These are phyloP conservation scores for Fusarium paranaense DNA, from an alignment of 2,329 filamentous ascomycete genomes.

Conservation along the genomic window DNA sequence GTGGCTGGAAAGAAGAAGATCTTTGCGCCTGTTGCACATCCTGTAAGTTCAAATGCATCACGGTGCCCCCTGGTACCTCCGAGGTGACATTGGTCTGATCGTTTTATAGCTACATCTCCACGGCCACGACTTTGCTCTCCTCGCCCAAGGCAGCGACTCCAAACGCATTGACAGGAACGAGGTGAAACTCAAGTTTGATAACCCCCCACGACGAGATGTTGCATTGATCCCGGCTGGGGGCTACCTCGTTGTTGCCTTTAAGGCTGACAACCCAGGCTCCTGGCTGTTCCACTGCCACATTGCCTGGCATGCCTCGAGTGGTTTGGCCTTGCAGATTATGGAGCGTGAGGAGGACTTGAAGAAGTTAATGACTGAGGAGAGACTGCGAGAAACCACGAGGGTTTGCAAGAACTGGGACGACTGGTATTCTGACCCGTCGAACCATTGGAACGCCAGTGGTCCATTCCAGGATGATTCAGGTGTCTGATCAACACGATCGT, in stretches of 20 bases:
- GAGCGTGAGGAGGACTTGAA: constrained; percentile 18
- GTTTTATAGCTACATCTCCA: constrained; percentile 12
- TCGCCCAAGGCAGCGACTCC: constrained; percentile 13
- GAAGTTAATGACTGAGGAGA: constrained; percentile 7
- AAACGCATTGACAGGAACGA: neutral
- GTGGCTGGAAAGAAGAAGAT: neutral
- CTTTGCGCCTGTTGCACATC: constrained; percentile 14
- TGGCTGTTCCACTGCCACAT: constrained; percentile 27
- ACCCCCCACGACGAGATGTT: constrained; percentile 23
- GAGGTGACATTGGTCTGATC: neutral
- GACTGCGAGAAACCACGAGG: constrained; percentile 17
- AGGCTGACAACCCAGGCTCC: constrained; percentile 15
- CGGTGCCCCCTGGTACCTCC: neutral
- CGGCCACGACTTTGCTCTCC: constrained; percentile 24
- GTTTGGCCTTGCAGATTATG: constrained; percentile 19
- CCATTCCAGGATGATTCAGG: constrained; percentile 1
- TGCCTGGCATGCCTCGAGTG: constrained; percentile 24
- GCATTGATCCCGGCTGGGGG: constrained; percentile 18
- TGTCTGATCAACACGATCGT: neutral
- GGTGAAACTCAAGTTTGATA: constrained; percentile 13
- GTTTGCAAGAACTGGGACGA: constrained; percentile 24
- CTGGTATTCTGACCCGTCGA: constrained; percentile 4
- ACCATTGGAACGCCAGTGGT: neutral
- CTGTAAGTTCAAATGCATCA: neutral
- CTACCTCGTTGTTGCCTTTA: constrained; percentile 20